These are phyloP conservation scores for Cryptococcus sp. DNA, from an alignment of 1,284 basidiomycete genomes.

Conservation along the genomic window DNA sequence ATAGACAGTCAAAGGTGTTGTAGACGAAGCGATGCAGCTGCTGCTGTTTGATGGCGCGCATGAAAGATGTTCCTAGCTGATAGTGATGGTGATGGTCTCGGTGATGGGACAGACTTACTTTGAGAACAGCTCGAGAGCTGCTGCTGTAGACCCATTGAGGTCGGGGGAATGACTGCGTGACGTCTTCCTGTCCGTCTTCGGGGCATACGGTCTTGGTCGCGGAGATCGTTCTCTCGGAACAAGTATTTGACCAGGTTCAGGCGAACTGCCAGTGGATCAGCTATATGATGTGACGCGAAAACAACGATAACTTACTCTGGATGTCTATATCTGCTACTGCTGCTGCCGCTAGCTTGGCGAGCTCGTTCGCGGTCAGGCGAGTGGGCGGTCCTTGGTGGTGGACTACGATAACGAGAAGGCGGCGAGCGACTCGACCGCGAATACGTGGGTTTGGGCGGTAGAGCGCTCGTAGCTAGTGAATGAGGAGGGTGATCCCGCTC, in stretches of 20 bases:
- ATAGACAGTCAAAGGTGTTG: too few relatives aligned
- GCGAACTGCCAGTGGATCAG: background rate
- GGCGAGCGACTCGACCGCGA: background rate
- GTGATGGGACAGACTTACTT: conserved; percentile 7
- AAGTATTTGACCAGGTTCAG: background rate
- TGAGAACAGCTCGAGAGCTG: conserved; percentile 14
- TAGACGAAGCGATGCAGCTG: too few relatives aligned
- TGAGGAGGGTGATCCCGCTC: background rate
- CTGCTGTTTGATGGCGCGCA: background rate
- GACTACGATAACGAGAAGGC: background rate
- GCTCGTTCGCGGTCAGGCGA: background rate
- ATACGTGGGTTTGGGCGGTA: background rate
- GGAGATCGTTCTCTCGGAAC: background rate
- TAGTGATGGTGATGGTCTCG: background rate
- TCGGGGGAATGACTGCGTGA: background rate
- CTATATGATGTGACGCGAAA: background rate
- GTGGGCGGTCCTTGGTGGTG: too few relatives aligned
- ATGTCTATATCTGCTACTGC: background rate
- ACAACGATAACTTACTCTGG: background rate
- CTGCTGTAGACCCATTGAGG: conserved; percentile 6
- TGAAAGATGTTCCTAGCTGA: background rate
- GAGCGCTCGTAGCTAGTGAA: background rate
- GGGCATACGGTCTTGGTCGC: too few relatives aligned
- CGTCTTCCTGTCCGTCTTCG: too few relatives aligned
- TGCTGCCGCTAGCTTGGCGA: background rate